Evolutionary conservation across 192 early-diverging fungal species (phyloP).

Genomic region (Chytriomyces hyalinus): DNA sequence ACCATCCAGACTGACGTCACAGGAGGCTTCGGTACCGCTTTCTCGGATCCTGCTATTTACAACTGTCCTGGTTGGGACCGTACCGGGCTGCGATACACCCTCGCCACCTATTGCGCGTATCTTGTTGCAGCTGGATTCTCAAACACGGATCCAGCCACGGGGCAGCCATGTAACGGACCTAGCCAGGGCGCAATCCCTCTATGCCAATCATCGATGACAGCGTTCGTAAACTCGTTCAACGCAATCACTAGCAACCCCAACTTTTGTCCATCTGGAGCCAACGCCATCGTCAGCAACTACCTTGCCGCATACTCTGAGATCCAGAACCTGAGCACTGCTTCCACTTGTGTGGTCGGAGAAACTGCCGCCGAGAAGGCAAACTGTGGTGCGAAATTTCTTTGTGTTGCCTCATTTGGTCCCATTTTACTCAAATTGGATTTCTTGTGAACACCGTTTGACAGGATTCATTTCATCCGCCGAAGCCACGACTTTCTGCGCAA

Average conservation of each 20-base stretch:
- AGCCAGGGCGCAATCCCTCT: conserved; percentile 7
- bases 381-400: conserved; percentile 9
- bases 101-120: background rate
- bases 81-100: conserved; percentile 21
- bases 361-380: conserved; percentile 5
- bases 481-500: conserved; percentile 15
- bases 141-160: conserved; percentile 8
- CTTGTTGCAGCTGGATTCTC: conserved; percentile 1
- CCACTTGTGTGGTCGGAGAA: conserved; percentile 17
- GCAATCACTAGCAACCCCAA: background rate
- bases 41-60: background rate
- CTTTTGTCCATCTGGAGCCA: conserved; percentile 20
- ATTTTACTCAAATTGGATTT: background rate
- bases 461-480: conserved; percentile 16
- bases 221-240: background rate
- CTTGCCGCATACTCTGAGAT: background rate
- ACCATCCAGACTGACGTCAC: background rate
- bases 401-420: background rate
- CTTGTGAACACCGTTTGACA: background rate
- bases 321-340: background rate
- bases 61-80: conserved; percentile 15
- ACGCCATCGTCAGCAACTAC: background rate
- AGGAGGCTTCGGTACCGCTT: background rate
- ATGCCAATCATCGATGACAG: background rate
- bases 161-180: conserved; percentile 14